Base-by-base conservation (phyloP, 805 yeast species). In the Candida glaebosa region DNA sequence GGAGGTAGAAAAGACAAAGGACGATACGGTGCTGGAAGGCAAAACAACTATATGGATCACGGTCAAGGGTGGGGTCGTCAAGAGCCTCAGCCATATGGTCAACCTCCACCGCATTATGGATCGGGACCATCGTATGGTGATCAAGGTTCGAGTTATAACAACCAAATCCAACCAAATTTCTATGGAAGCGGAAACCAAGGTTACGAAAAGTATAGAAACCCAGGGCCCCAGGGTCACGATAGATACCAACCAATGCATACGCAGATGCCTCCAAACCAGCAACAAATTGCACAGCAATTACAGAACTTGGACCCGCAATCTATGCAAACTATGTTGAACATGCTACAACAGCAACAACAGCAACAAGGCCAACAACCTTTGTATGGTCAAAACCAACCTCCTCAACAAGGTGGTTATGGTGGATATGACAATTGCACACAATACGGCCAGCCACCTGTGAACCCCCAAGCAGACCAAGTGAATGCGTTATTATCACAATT, bases 321-420 rank as follows among this genome's bases (percentile, higher is more conserved):
- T 16, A 56, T 59, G 52, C 71, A 65, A 41, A 62, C 50, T 39
- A 56, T 65, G 46, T 50, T 66, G 9, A 47, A 52, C 12, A 42
- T 60, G 12, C 50, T 67, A 26, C 67, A 61, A 42, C 57, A 49
- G 28, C 61, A 54, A 35, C 60, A 52, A 37, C 58, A 47, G 41
- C 57, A 47, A 20, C 62, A 54, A 35, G 31, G 31, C 5, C 60
- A 52, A 17, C 38, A 25, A 42, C 32, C 26, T 19, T 37, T 32
- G 37, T 39, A 37, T 39, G 44, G 32, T 15, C 47, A 31, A 37
- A 32, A 33, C 44, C 50, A 26, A 36, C 40, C 26, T 7, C 15
- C 35, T 10, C 47, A 33, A 20, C 47, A 33, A 20, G 26, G 37
- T 25, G 43, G 49, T 20, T 47, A 49, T 31, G 45, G 46, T 4